Evolutionary conservation across 352 stramenopile genomes (phyloP).

Genomic region (Phytophthora colocasiae): DNA sequence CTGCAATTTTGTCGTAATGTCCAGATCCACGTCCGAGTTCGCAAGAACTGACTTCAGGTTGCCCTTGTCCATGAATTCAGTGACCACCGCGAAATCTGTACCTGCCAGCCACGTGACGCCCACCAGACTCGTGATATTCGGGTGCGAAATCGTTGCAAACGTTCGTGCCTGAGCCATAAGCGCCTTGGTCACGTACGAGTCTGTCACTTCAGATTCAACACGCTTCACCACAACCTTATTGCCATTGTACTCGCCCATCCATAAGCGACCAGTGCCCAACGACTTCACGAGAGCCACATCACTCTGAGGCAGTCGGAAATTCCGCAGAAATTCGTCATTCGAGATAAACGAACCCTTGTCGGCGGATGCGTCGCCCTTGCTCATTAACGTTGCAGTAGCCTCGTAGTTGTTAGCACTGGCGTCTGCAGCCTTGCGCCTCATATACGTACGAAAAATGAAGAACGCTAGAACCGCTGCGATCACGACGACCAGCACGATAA

Average conservation of each 20-base stretch:
- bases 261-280: slow-evolving; percentile 56
- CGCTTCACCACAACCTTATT: slow-evolving; percentile 77
- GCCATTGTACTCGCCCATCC: slow-evolving; percentile 62
- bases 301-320: slow-evolving; percentile 58
- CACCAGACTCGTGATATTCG: slow-evolving; percentile 70
- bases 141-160: slow-evolving; percentile 61
- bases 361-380: slow-evolving; percentile 45
- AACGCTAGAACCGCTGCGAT: slow-evolving; percentile 46
- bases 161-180: slow-evolving; percentile 63
- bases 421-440: slow-evolving; percentile 31
- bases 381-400: slow-evolving; percentile 52
- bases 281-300: slow-evolving; percentile 68
- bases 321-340: slow-evolving; percentile 66
- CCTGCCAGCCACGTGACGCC: slow-evolving; percentile 77
- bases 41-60: slow-evolving; percentile 67
- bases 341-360: slow-evolving; percentile 71
- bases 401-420: slow-evolving; percentile 39
- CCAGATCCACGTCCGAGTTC: slow-evolving; percentile 61
- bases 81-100: slow-evolving; percentile 79
- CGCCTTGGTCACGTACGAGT: slow-evolving; percentile 65
- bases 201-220: slow-evolving; percentile 68
- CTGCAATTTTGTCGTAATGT: slow-evolving; percentile 58
- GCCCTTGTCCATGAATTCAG: slow-evolving; percentile 80
- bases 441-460: slow-evolving; percentile 49
- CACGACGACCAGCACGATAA: slow-evolving; percentile 54